Base-by-base conservation (phyloP, 805 yeast genomes). In the Cyberlindnera bimundalis region DNA sequence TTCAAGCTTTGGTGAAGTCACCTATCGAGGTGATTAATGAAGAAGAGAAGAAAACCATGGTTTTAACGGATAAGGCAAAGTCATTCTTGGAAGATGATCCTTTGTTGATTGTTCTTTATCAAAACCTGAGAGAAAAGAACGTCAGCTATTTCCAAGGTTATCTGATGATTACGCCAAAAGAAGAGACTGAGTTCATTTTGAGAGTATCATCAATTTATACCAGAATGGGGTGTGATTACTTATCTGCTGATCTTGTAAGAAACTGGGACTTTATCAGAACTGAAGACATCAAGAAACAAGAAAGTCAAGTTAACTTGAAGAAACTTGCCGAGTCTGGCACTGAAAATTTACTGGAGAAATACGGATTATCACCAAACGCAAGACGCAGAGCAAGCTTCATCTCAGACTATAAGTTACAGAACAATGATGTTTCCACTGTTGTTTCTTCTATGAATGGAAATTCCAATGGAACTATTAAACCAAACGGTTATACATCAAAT, bases 221-320 rank as follows among this genome's bases (percentile, higher is more conserved):
- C 13, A 69, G 95, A 42, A 87, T 90, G 96, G 98, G 98, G 0
- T 90, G 98, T 63, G 95, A 90, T 53, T 76, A 79, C 45, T 60
- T 91, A 30, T 79, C 89, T 0, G 56, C 85, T 18, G 71, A 78
- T 37, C 59, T 89, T 33, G 66, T 83, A 2, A 68, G 67, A 35
- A 77, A 75, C 45, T 90, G 96, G 96, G 64, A 64, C 23, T 89
- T 88, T 55, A 47, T 65, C 10, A 56, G 48, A 31, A 12, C 37
- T n/a, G 52, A 45, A 4, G 43, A 45, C 4, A 19, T 42, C 23
- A 52, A 43, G 42, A 51, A 42, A 34, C 40, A 43, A 11, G 44
- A 40, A 20, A 49, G 52, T 30, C 36, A 29, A 7, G 19, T 31
- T 4, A 42, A 47, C 5, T 17, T 51, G 14, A 42, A 35, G 31